Conservation (phyloP, 805 yeast genomes). For the Komagataella populi region DNA sequence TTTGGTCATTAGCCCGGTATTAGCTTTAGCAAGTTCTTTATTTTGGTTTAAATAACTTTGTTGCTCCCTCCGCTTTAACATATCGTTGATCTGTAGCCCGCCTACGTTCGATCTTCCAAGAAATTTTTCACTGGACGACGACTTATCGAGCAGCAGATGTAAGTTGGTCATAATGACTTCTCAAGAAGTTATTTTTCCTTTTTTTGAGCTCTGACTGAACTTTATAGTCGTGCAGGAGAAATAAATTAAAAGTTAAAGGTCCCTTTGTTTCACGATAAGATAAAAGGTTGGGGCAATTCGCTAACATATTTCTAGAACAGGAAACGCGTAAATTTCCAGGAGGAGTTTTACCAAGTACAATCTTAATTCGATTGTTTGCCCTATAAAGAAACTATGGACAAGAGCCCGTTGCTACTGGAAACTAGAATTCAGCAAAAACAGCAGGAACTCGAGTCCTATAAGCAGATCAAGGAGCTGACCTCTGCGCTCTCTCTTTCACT, state of each 20-base stretch:
- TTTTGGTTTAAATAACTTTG: conserved; percentile 30
- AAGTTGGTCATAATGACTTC: background rate
- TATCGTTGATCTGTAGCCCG: background rate
- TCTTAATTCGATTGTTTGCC: background rate
- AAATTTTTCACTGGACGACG: background rate
- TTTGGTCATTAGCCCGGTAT: conserved; percentile 35
- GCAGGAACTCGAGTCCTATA: conserved; percentile 35
- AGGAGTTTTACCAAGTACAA: no score
- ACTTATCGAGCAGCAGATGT: background rate
- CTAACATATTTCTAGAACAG: background rate
- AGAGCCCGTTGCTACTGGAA: conserved; percentile 3
- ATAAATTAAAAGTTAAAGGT: background rate
- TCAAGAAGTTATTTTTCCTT: background rate
- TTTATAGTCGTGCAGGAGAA: background rate
- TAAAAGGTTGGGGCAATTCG: background rate
- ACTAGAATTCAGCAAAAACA: conserved; percentile 29
- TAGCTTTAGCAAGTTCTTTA: conserved; percentile 44
- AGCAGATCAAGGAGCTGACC: conserved; percentile 33
- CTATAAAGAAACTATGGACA: background rate
- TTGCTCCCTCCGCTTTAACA: conserved; percentile 5
- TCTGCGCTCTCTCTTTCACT: conserved; percentile 29
- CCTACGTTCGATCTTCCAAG: background rate
- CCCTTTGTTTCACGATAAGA: background rate
- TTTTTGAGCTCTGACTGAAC: background rate
- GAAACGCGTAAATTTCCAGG: background rate